Percentiles rank a stretch among this genome's conserved stretches.
These are phyloP conservation scores for Periconia sp. DNA, from an alignment of 2,329 filamentous ascomycete genomes.

Conservation along the genomic window DNA sequence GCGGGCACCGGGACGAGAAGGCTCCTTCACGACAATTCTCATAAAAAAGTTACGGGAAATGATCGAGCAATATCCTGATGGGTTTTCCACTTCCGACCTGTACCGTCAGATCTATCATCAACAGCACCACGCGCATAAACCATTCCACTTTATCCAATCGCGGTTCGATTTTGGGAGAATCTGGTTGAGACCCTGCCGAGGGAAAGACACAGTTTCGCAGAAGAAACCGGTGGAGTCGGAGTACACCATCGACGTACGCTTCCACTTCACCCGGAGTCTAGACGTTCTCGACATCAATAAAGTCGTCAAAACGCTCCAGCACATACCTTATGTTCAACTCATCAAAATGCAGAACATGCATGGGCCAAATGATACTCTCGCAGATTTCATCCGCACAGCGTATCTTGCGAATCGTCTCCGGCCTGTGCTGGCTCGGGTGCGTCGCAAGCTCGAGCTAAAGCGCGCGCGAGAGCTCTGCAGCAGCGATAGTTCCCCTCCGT, in stretches of 20 bases:
- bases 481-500: constrained; percentile 1
- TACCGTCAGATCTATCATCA: constrained; percentile 9
- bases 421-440: constrained; percentile 4
- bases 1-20: constrained; percentile 5
- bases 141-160: constrained; percentile 14
- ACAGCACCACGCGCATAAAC: constrained; percentile 11
- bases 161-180: constrained; percentile 14
- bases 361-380: constrained; percentile 7
- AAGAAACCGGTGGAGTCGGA: constrained; percentile 1
- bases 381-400: constrained; percentile 8
- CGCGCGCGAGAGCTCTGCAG: constrained; percentile 2
- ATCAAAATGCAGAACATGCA: constrained; percentile 11
- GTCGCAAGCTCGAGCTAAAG: background rate
- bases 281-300: constrained; percentile 5
- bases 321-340: constrained; percentile 10
- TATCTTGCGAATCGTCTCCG: constrained; percentile 3
- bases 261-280: constrained; percentile 10
- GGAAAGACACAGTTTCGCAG: background rate
- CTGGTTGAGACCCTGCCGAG: constrained; percentile 7
- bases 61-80: constrained; percentile 5
- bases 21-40: constrained; percentile 14
- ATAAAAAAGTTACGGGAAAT: background rate
- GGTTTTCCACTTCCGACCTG: constrained; percentile 14
- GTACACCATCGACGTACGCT: constrained; percentile 12
- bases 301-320: constrained; percentile 13